These are phyloP conservation scores for Anthoceros angustus DNA, from an alignment of 225 moss, liverwort and hornwort genomes.

Conservation along the genomic window DNA sequence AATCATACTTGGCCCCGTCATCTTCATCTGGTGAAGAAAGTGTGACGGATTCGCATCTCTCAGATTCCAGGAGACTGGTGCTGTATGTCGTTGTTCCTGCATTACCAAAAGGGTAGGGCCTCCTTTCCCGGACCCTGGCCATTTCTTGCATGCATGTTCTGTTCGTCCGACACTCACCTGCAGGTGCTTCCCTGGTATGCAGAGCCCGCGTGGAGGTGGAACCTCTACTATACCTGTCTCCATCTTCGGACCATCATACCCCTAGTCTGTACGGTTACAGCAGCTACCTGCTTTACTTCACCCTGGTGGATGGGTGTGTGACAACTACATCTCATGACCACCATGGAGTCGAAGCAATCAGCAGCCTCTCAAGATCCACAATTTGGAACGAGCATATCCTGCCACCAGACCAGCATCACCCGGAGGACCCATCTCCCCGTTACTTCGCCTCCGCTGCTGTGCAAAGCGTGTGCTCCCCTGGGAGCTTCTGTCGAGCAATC, in stretches of 20 bases:
- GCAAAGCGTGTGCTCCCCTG: conserved; percentile 33
- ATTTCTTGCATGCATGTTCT: background rate
- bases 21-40: background rate
- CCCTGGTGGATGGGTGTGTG: conserved; percentile 27
- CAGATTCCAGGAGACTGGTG: conserved; percentile 12
- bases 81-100: conserved; percentile 71
- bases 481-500: conserved; percentile 33
- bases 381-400: conserved; percentile 4
- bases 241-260: conserved; percentile 6
- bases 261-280: background rate
- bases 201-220: conserved; percentile 84
- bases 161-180: conserved; percentile 4
- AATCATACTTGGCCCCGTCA: conserved; percentile 18
- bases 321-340: conserved; percentile 8
- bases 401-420: background rate
- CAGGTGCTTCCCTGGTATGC: conserved; percentile 6
- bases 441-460: conserved; percentile 16
- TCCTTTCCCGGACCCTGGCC: background rate
- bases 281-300: conserved; percentile 5
- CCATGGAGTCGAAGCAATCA: background rate
- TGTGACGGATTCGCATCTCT: conserved; percentile 2
- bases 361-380: background rate
- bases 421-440: conserved; percentile 1
- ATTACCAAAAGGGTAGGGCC: conserved; percentile 69
- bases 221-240: conserved; percentile 40